Percentiles rank a stretch among this genome's conserved stretches.
Conservation (phyloP, 495 filamentous ascomycete species). For the Bathelium albidoporum region DNA sequence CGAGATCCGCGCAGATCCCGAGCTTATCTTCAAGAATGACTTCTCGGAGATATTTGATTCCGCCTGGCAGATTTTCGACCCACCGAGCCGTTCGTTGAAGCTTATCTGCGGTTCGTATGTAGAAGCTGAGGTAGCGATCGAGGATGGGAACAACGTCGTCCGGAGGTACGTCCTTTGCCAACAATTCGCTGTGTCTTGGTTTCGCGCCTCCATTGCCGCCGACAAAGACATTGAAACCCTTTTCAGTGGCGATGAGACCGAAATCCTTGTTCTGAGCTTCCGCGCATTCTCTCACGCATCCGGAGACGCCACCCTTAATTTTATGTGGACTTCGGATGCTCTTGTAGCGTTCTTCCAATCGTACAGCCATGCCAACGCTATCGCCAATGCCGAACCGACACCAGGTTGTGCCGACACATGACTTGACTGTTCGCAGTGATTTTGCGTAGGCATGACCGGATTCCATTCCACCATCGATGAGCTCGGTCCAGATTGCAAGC, state of each 20-base stretch:
- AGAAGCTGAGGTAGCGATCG: conserved; percentile 90
- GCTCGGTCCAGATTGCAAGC: conserved; percentile 73
- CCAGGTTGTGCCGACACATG: conserved; percentile 92
- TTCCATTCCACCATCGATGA: conserved; percentile 89
- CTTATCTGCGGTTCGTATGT: conserved; percentile 93
- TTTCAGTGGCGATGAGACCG: conserved; percentile 87
- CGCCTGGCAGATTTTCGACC: conserved; percentile 80
- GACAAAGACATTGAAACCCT: conserved; percentile 92
- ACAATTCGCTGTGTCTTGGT: conserved; percentile 74
- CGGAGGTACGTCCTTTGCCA: conserved; percentile 81
- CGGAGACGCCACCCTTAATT: conserved; percentile 86
- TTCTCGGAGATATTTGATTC: conserved; percentile 71
- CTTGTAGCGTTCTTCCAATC: conserved; percentile 91
- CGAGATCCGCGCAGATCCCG: conserved; percentile 76
- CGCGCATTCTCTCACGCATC: conserved; percentile 88
- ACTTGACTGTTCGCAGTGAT: conserved; percentile 83
- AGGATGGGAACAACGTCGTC: conserved; percentile 79
- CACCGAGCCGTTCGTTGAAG: conserved; percentile 89
- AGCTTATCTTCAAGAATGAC: conserved; percentile 85
- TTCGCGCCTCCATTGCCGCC: conserved; percentile 88
- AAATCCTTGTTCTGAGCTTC: conserved; percentile 97
- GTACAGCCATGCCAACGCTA: conserved; percentile 92
- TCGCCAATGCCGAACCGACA: conserved; percentile 89
- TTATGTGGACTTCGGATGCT: conserved; percentile 85
- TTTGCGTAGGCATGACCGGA: conserved; percentile 94